Evolutionary conservation across 306 rosid genomes (phyloP), one percentile per base, ranked within the genome.

Genomic region (Dalbergia oliveri): DNA sequence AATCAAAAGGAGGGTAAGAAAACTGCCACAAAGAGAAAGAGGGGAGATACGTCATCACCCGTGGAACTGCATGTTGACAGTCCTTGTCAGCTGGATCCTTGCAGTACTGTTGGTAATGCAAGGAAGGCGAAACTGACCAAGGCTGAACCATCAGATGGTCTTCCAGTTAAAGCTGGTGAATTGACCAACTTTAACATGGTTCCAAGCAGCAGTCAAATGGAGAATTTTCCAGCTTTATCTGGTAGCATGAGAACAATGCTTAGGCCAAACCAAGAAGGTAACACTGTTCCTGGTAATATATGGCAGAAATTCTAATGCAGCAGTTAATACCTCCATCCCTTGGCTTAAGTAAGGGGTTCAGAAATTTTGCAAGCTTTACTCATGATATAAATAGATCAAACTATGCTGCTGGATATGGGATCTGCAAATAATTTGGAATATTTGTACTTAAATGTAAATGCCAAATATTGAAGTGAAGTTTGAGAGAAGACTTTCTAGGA

Each of bases 91-190:
- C 87, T 84, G 76, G 98, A 93, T 79, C 34, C 88, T n/a, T 90
- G 91, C 15, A 92, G 77, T 44, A 69, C 92, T 72, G 81, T 86
- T 82, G 83, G 62, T 26, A 95, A 81, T 86, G 37, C 90, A 66
- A 93, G 97, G 92, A 96, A 90, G 87, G 97, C 93, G 44, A 96
- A 93, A 87, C 77, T 86, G 83, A 84, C 71, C 86, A 96, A 91
- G 87, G 89, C 84, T 45, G 99, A 96, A 77, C 81, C 89, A 10
- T 79, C 88, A 15, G 81, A 87, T 73, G 87, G 92, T 83, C 87
- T 83, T 85, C 73, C 94, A 71, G 87, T 76, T 79, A 93, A 86
- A 85, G 91, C 90, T 45, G 87, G 88, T 83, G 92, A 93, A 61
- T 82, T 63, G 75, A 64, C 88, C 33, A 89, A 86, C 84, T 84